A percentile compares a stretch with the other conserved stretches of the same genome.
These are phyloP conservation scores for Saussurea involucrata DNA, from an alignment of 129 eudicot species.

Conservation along the genomic window DNA sequence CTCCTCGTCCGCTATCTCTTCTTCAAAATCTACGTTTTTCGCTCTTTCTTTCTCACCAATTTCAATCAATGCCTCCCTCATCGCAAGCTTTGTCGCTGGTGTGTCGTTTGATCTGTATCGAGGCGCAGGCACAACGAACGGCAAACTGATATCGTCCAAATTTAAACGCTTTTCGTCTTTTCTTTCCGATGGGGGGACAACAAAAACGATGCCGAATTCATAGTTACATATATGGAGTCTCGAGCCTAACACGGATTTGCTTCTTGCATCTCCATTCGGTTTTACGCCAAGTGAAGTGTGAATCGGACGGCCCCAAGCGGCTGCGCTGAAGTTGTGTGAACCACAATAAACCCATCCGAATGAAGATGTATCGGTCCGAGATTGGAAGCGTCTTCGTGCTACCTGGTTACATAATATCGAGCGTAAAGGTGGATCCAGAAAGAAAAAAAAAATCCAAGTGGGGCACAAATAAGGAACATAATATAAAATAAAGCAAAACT, in stretches of 20 bases:
- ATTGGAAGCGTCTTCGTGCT: conserved; percentile 75
- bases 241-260: conserved; percentile 47
- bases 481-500: too few species aligned
- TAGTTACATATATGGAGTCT: conserved; percentile 85
- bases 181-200: conserved; percentile 52
- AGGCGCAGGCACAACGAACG: conserved; percentile 88
- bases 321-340: conserved; percentile 93
- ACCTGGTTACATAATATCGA: conserved; percentile 43
- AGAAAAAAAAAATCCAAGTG: too few species aligned
- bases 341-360: conserved; percentile 93
- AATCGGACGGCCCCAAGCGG: conserved; percentile 92
- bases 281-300: conserved; percentile 27
- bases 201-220: conserved; percentile 73
- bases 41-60: conserved; percentile 35
- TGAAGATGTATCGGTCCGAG: conserved; percentile 42
- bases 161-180: conserved; percentile 3
- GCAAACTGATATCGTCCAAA: conserved; percentile 69
- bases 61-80: conserved; percentile 62
- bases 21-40: conserved; percentile 29
- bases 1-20: conserved; percentile 67
- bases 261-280: conserved; percentile 17
- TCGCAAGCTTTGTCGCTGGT: conserved; percentile 80
- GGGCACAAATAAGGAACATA: too few species aligned
- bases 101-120: conserved; percentile 56
- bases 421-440: neutral